Conservation (phyloP, 2,329 filamentous ascomycete species). For the Lachnellula hyalina region DNA sequence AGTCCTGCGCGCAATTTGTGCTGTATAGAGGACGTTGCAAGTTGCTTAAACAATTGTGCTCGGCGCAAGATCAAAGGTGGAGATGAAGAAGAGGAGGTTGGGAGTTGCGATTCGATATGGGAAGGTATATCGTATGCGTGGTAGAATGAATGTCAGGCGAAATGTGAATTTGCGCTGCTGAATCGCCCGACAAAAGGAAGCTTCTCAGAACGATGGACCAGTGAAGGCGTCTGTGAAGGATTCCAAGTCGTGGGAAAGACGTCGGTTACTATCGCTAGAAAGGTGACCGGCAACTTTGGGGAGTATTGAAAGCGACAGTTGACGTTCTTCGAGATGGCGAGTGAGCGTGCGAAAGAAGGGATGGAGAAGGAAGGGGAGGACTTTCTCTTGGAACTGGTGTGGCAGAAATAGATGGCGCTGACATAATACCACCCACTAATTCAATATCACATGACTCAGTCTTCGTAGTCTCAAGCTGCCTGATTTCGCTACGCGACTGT, state of each 20-base stretch:
- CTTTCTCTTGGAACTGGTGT: not conserved
- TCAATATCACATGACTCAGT: not conserved
- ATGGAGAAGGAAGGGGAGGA: constrained; percentile 12
- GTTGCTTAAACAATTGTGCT: not conserved
- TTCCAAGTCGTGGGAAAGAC: constrained; percentile 32
- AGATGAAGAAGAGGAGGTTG: not conserved
- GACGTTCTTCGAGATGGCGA: constrained; percentile 29
- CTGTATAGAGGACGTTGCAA: not conserved
- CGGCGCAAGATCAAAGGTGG: not conserved
- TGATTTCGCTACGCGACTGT: constrained; percentile 13
- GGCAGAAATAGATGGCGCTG: constrained; percentile 7
- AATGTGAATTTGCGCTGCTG: constrained; percentile 18
- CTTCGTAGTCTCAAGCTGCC: constrained; percentile 7
- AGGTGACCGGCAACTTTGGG: constrained; percentile 34
- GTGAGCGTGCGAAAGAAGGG: constrained; percentile 25
- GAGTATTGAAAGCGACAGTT: constrained; percentile 28
- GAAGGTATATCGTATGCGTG: no score
- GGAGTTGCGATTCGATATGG: not conserved
- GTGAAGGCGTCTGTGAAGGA: constrained; percentile 54
- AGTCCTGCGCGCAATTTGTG: not conserved
- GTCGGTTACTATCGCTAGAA: constrained; percentile 31
- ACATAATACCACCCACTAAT: not conserved
- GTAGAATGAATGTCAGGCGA: not conserved
- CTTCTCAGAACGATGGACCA: constrained; percentile 41
- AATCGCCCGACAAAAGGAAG: constrained; percentile 33